phyloP scores from a whole-genome alignment of 495 filamentous ascomycete genomes.

The Bathelium albidoporum region DNA sequence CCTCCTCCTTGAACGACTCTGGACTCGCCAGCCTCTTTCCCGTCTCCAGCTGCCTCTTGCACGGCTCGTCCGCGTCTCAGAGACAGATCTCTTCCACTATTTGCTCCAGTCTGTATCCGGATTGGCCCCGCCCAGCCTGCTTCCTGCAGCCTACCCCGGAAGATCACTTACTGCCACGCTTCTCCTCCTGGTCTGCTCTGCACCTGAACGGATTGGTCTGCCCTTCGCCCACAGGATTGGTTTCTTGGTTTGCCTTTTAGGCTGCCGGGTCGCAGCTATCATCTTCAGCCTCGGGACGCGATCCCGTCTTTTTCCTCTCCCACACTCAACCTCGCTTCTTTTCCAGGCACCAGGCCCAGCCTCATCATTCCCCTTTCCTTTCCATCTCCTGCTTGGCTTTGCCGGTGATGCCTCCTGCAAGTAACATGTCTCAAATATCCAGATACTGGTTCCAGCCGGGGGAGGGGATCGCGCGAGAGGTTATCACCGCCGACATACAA shows the following conservation, averaged over 20 bases:
- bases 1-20: background rate
- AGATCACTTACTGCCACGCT: conserved; percentile 4
- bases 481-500: conserved; percentile 91
- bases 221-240: background rate
- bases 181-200: background rate
- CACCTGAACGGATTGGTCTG: conserved; percentile 2
- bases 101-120: background rate
- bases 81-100: background rate
- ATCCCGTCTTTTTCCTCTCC: conserved; percentile 5
- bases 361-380: conserved; percentile 15
- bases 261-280: background rate
- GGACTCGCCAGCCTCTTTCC: background rate
- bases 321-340: conserved; percentile 16
- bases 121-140: conserved; percentile 4
- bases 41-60: background rate
- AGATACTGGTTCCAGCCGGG: conserved; percentile 60
- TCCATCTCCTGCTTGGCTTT: conserved; percentile 5
- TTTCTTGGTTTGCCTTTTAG: background rate
- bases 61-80: background rate
- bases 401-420: conserved; percentile 9
- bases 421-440: conserved; percentile 9
- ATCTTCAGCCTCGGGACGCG: background rate
- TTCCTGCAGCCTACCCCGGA: background rate
- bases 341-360: background rate
- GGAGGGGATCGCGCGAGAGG: conserved; percentile 84